Evolutionary conservation across 2,329 filamentous ascomycete species (phyloP), one percentile per base, ranked within the genome.

Genomic region (Pestalotiopsis sp.): DNA sequence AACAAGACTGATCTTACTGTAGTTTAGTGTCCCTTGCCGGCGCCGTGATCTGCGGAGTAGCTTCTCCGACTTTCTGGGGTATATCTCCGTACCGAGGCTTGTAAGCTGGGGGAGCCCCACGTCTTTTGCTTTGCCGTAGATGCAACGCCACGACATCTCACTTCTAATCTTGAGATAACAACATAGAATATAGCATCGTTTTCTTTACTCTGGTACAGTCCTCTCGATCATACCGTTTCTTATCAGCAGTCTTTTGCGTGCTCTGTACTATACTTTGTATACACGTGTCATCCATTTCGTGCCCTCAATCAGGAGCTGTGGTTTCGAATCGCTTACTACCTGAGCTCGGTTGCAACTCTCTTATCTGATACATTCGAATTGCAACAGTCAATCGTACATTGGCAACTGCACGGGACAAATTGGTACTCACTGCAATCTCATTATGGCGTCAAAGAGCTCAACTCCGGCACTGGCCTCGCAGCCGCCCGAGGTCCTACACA

Each of bases 401-500:
- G 31, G 31, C 31, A 36, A 36, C 31, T 9, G 2, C 6, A n/a
- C 41, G n/a, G 41, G 13, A 52, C 45, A 52, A 52, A 20, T 3
- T 2, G 3, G 17, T 9, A 4, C 9, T n/a, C 45, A 52, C 31
- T 36, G 45, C 17, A 52, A 6, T 52, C 17, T 9, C 45, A 52
- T 52, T 3, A 52, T 52, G 45, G 57, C 23, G 23, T 23, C 57
- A 7, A 36, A 27, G 23, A 6, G 20, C 11, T 36, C 57, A 27
- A 23, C 23, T 27, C 57, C 57, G 11, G 14, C 59, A 27, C 76
- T 83, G 57, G 74, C 74, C 14, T 75, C 75, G 4, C 74, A 78
- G 9, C 83, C 85, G 0, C 85, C 84, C 0, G 20, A 75, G 0
- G 81, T 86, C 13, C 76, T 79, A 0, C 73, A 85, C 71, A 79